These are phyloP conservation scores for Candida buenavistaensis DNA, from an alignment of 1,139 yeast genomes.

Conservation along the genomic window DNA sequence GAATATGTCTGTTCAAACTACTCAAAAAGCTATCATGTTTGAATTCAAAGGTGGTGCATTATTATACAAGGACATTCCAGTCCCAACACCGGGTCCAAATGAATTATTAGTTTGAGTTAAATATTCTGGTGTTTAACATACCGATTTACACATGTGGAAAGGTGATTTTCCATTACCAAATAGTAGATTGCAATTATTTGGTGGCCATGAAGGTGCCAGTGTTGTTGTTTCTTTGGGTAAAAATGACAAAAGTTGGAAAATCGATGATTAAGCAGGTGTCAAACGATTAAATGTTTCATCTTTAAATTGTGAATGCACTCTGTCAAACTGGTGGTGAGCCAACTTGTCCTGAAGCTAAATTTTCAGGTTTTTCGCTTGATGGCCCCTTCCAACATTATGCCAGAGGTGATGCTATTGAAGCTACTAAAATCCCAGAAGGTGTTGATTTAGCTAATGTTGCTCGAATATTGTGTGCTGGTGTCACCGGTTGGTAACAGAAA, in stretches of 20 bases:
- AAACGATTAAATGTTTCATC: conserved; percentile 77
- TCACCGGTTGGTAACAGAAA: conserved; percentile 85
- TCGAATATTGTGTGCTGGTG: conserved; percentile 69
- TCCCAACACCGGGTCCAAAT: conserved; percentile 59
- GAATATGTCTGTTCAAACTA: conserved; percentile 44
- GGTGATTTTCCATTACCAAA: conserved; percentile 73
- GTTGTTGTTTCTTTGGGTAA: conserved; percentile 72
- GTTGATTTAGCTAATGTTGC: conserved; percentile 36
- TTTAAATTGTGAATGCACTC: conserved; percentile 63
- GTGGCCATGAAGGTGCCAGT: conserved; percentile 91
- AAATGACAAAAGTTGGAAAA: conserved; percentile 64
- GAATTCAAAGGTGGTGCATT: conserved; percentile 68
- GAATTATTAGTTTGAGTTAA: conserved; percentile 62
- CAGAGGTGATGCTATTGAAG: conserved; percentile 53
- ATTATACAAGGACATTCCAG: conserved; percentile 61
- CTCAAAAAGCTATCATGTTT: conserved; percentile 73
- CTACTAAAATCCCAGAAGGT: conserved; percentile 35
- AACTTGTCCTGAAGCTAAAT: conserved; percentile 65
- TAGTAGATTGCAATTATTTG: conserved; percentile 68
- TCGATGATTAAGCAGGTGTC: conserved; percentile 79
- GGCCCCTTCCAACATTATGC: conserved; percentile 86
- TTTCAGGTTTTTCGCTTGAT: conserved; percentile 79
- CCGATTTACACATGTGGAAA: conserved; percentile 71
- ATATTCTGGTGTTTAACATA: conserved; percentile 70
- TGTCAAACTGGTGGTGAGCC: conserved; percentile 70